These are phyloP conservation scores for Fraxinus platypoda DNA, from an alignment of 305 asterid genomes.

Conservation along the genomic window DNA sequence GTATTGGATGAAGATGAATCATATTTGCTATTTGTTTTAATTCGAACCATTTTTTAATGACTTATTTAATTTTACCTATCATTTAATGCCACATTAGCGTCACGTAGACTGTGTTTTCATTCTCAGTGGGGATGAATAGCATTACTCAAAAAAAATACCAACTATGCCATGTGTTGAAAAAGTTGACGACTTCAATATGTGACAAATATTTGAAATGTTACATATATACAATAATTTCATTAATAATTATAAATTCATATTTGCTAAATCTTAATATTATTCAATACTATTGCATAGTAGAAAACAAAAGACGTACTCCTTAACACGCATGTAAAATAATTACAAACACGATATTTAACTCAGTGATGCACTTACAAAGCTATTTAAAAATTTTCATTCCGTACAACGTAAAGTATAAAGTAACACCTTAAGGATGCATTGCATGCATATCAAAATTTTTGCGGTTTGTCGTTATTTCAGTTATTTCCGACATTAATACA, in stretches of 20 bases:
- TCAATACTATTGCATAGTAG: not conserved
- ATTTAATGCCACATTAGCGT: too few relatives aligned
- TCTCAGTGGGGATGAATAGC: too few relatives aligned
- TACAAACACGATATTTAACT: not conserved
- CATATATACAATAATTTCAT: not conserved
- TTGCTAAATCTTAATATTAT: not conserved
- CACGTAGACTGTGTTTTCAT: too few relatives aligned
- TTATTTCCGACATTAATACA: not conserved
- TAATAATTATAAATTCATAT: not conserved
- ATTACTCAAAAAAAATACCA: not conserved
- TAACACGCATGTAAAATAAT: not conserved
- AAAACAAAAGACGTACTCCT: not conserved
- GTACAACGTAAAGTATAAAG: not conserved
- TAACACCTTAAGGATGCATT: not conserved
- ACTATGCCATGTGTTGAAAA: not conserved
- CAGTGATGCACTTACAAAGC: not conserved
- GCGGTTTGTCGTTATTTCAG: constrained; percentile 5
- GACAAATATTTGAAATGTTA: not conserved
- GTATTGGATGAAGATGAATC: too few relatives aligned
- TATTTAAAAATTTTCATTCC: not conserved
- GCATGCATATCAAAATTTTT: not conserved
- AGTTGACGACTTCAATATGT: not conserved
- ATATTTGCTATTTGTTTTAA: too few relatives aligned
- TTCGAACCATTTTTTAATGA: too few relatives aligned
- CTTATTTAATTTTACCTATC: too few relatives aligned